Evolutionary conservation across 257 asterid genomes (phyloP), one percentile per base, ranked within the genome.

Genomic region (Salvia miltiorrhiza): DNA sequence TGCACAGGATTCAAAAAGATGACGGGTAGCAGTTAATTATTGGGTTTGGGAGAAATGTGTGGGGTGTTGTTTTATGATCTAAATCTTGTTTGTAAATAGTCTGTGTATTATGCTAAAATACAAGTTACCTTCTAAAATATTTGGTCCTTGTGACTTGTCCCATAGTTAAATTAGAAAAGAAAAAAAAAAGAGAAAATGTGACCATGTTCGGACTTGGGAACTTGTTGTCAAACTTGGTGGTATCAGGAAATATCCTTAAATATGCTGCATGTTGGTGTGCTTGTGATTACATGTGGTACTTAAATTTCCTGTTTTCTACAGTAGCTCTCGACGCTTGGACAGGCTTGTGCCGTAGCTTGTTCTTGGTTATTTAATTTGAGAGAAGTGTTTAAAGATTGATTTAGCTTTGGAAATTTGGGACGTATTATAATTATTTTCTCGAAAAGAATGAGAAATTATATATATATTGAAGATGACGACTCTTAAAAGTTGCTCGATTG

Each of bases 1-100:
- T 39, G 45, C 63, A 10, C 30, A 9, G 20, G 8, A 43, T 65
- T 28, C 47, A 57, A 73, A 66, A 54, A 53, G 45, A 30, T 12
- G 57, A 49, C 43, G 60, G 30, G 40, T 67, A 26, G 30, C 67
- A 8, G 71, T 20, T 47, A 32, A 39, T 52, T 23, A 17, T 73
- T 28, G 35, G 75, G 76, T 44, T 71, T n/a, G 24, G 49, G 71
- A 12, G 40, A 62, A 49, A 17, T 37, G 53, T 17, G 52, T 48
- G 41, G 47, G 71, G 44, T 16, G 67, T 72, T 65, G 65, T 24
- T 44, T 57, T 58, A 50, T 66, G 32, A 54, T 52, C 63, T 23
- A 59, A 41, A 55, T 77, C 63, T 54, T 60, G 67, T 48, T 63
- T 82, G 87, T 82, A 82, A 44, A 82, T 82, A 76, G 60, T 52